Percentiles rank a stretch among this genome's conserved stretches.
Conservation (phyloP, 2,329 filamentous ascomycete genomes). For the Colletotrichum nymphaeae region DNA sequence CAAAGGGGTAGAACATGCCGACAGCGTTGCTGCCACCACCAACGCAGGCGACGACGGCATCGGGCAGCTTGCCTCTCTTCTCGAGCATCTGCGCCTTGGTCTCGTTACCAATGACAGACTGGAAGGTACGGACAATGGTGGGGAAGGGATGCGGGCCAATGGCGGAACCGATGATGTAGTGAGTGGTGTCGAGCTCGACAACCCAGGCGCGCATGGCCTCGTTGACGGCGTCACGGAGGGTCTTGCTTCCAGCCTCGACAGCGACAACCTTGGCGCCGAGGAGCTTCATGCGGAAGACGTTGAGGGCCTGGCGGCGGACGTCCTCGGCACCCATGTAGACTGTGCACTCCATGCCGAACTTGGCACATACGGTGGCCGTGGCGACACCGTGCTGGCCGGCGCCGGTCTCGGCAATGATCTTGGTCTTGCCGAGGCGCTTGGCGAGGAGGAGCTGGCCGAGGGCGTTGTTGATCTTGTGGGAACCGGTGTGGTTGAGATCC, state of each 20-base stretch:
- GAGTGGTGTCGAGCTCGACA: constrained; percentile 89
- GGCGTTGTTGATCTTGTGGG: constrained; percentile 99
- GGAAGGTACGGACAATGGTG: constrained; percentile 96
- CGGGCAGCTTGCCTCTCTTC: constrained; percentile 88
- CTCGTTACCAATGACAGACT: constrained; percentile 94
- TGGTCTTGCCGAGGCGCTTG: constrained; percentile 87
- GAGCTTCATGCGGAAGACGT: constrained; percentile 98
- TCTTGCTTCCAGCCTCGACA: constrained; percentile 89
- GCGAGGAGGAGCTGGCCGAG: constrained; percentile 93
- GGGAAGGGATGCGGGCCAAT: constrained; percentile 99
- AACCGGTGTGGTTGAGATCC: constrained; percentile 97
- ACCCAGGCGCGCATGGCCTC: constrained; percentile 97
- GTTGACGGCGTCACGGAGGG: constrained; percentile 90
- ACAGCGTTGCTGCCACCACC: constrained; percentile 95
- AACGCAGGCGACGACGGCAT: constrained; percentile 96
- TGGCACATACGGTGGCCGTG: constrained; percentile 96
- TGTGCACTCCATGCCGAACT: constrained; percentile 98
- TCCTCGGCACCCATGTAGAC: constrained; percentile 99
- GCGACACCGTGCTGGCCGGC: constrained; percentile 98
- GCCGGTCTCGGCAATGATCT: constrained; percentile 97
- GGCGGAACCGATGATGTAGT: constrained; percentile 98
- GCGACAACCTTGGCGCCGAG: constrained; percentile 93
- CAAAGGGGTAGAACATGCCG: constrained; percentile 98
- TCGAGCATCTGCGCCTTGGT: constrained; percentile 92
- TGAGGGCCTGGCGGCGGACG: constrained; percentile 93